phyloP scores from a whole-genome alignment of 2,329 filamentous ascomycete genomes.

The Pseudocercospora musae region DNA sequence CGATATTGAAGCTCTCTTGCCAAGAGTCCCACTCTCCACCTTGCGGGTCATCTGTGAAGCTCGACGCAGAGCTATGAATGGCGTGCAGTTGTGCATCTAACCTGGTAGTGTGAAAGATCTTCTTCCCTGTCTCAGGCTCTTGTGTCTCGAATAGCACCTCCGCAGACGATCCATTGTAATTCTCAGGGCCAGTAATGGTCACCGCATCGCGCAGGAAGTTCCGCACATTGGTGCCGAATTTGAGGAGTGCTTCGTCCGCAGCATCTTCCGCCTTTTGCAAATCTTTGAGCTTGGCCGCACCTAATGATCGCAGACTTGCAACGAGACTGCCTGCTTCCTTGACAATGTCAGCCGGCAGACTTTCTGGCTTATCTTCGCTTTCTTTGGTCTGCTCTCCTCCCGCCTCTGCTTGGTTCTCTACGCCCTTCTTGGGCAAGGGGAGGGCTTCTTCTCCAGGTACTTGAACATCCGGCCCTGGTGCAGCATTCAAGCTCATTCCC shows the following conservation, averaged over 20 bases:
- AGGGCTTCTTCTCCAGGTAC: slow-evolving; percentile 33
- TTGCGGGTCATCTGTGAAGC: slow-evolving; percentile 74
- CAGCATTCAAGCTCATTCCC: slow-evolving; percentile 27
- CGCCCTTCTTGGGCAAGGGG: slow-evolving; percentile 15
- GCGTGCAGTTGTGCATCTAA: slow-evolving; percentile 96
- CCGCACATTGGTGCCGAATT: slow-evolving; percentile 84
- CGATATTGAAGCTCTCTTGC: slow-evolving; percentile 71
- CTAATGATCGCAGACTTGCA: slow-evolving; percentile 56
- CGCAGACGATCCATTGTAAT: slow-evolving; percentile 39
- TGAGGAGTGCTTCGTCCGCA: slow-evolving; percentile 88
- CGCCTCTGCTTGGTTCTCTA: slow-evolving; percentile 4
- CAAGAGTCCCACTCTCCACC: slow-evolving; percentile 71
- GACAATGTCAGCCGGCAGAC: slow-evolving; percentile 49
- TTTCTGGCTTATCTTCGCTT: slow-evolving; percentile 40
- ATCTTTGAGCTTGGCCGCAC: slow-evolving; percentile 65
- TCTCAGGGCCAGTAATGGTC: slow-evolving; percentile 69
- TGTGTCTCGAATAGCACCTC: slow-evolving; percentile 89
- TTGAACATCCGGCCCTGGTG: slow-evolving; percentile 13
- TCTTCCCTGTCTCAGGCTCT: slow-evolving; percentile 77
- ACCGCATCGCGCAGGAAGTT: slow-evolving; percentile 90
- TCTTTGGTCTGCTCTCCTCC: slow-evolving; percentile 2
- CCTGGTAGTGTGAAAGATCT: slow-evolving; percentile 89
- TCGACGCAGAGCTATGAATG: slow-evolving; percentile 80
- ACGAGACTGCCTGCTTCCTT: slow-evolving; percentile 65
- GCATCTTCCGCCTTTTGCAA: slow-evolving; percentile 91